Percentiles rank a stretch among this genome's conserved stretches.
phyloP scores from a whole-genome alignment of 208 protist genomes.

The Leptomonas seymouri region DNA sequence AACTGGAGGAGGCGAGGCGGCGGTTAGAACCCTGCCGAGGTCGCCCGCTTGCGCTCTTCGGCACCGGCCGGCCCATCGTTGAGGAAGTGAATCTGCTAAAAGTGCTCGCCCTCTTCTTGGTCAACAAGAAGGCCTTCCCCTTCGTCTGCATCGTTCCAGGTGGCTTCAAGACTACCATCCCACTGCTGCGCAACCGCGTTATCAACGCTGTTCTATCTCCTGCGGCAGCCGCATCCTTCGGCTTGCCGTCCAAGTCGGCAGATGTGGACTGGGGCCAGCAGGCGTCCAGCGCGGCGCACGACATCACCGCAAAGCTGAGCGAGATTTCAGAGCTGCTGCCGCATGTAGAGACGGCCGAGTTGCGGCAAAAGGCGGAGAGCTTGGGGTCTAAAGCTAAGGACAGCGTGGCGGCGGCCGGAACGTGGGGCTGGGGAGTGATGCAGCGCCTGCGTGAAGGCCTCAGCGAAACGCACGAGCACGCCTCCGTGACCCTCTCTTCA shows the following conservation, averaged over 20 bases:
- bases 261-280: constrained; percentile 19
- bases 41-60: constrained; percentile 68
- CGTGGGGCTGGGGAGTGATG: constrained; percentile 76
- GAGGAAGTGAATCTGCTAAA: constrained; percentile 91
- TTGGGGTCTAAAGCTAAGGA: constrained; percentile 56
- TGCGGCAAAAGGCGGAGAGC: constrained; percentile 52
- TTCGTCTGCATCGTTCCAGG: constrained; percentile 76
- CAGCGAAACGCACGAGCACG: constrained; percentile 31
- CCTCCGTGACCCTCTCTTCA: constrained; percentile 6
- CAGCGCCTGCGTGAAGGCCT: constrained; percentile 57
- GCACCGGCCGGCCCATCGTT: constrained; percentile 71
- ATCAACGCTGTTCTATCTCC: constrained; percentile 40
- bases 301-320: constrained; percentile 29
- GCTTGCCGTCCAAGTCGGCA: neutral
- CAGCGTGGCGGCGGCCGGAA: constrained; percentile 42
- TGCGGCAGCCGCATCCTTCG: constrained; percentile 17
- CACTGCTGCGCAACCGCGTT: constrained; percentile 55
- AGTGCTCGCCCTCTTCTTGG: constrained; percentile 80
- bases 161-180: constrained; percentile 77
- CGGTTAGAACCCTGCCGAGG: constrained; percentile 49
- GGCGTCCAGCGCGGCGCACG: constrained; percentile 22
- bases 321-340: constrained; percentile 31
- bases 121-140: constrained; percentile 62
- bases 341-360: constrained; percentile 38
- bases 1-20: constrained; percentile 47